Conservation (phyloP, 495 filamentous ascomycete species). For the Aspergillus haitiensis region DNA sequence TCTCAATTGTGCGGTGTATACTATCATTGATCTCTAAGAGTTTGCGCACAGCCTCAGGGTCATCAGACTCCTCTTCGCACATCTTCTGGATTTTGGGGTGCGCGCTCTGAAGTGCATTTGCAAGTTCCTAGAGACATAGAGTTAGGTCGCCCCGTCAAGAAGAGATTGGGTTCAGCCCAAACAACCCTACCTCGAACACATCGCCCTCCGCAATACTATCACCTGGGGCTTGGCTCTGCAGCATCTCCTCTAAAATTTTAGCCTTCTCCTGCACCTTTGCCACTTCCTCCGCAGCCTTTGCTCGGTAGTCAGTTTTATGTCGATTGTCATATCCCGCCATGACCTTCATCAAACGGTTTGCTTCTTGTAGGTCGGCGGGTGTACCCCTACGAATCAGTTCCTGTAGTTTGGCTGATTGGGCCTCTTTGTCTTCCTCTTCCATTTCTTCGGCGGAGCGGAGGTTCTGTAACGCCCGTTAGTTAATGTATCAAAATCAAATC, state of each 20-base stretch:
- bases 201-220: conserved; percentile 86
- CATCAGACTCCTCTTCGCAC: conserved; percentile 98
- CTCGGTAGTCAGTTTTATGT: conserved; percentile 94
- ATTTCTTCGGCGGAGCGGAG: conserved; percentile 97
- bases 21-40: conserved; percentile 96
- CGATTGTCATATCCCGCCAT: conserved; percentile 97
- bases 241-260: conserved; percentile 84
- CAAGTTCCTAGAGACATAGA: conserved; percentile 63
- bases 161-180: neutral
- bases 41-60: conserved; percentile 93
- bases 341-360: conserved; percentile 95
- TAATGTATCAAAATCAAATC: neutral
- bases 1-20: conserved; percentile 93
- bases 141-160: conserved; percentile 10
- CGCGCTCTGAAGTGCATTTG: conserved; percentile 85
- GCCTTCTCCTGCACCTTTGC: conserved; percentile 91
- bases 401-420: conserved; percentile 94
- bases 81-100: conserved; percentile 99
- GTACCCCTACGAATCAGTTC: conserved; percentile 91
- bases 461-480: conserved; percentile 59
- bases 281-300: conserved; percentile 95
- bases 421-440: conserved; percentile 93
- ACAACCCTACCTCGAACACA: conserved; percentile 71
- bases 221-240: conserved; percentile 78
- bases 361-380: conserved; percentile 91